phyloP scores from a whole-genome alignment of 2,329 filamentous ascomycete genomes.

The Paramyrothecium sp. region DNA sequence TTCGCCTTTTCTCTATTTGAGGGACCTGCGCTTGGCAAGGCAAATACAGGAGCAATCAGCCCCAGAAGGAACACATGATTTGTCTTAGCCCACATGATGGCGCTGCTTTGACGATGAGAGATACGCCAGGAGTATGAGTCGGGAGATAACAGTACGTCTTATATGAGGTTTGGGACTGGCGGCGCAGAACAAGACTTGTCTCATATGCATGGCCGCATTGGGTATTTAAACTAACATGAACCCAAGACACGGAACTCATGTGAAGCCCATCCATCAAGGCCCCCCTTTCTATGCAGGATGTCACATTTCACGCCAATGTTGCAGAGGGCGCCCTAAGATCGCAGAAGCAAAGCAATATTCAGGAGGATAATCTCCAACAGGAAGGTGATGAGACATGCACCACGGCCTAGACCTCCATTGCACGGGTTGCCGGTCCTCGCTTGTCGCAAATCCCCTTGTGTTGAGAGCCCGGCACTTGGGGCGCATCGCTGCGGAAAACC shows the following conservation, averaged over 20 bases:
- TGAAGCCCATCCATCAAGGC: neutral
- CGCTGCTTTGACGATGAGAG: neutral
- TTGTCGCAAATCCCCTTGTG: no score
- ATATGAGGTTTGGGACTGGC: neutral
- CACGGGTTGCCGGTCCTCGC: no score
- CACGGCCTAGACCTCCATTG: no score
- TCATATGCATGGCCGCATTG: neutral
- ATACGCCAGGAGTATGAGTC: no score
- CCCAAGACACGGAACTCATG: neutral
- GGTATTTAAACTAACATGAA: neutral
- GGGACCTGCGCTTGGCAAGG: neutral
- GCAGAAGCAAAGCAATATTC: neutral
- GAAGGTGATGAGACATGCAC: neutral
- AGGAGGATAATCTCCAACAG: neutral
- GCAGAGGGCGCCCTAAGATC: neutral
- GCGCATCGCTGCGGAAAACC: neutral
- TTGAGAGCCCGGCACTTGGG: no score
- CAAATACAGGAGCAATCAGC: neutral
- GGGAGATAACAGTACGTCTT: neutral
- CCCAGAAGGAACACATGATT: neutral
- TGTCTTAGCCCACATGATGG: neutral
- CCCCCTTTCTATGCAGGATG: neutral
- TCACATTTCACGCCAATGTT: neutral
- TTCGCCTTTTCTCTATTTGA: constrained; percentile 32
- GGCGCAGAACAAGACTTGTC: neutral